These are phyloP conservation scores for Camillea tinctor DNA, from an alignment of 2,329 filamentous ascomycete genomes.

Conservation along the genomic window DNA sequence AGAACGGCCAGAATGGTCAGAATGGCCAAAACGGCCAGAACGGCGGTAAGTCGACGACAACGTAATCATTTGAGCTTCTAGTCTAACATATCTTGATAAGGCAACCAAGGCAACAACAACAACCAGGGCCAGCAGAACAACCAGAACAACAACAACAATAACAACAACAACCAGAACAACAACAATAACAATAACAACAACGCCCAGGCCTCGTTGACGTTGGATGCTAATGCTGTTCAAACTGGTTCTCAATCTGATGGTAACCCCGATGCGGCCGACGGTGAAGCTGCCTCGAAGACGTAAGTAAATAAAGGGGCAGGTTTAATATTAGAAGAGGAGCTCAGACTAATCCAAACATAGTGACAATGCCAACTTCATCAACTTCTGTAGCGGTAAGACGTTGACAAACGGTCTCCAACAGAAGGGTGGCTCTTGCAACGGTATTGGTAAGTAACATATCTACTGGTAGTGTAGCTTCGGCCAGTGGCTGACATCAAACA, in stretches of 20 bases:
- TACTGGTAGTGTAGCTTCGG: neutral
- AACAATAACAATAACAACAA: conserved; percentile 23
- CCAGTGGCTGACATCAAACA: conserved; percentile 29
- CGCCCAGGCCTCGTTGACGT: conserved; percentile 28
- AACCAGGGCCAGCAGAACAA: neutral
- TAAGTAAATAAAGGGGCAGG: conserved; percentile 32
- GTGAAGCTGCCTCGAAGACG: conserved; percentile 53
- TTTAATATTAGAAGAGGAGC: no score
- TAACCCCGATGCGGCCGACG: conserved; percentile 33
- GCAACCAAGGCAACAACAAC: neutral
- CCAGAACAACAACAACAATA: conserved; percentile 19
- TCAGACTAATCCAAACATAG: conserved; percentile 31
- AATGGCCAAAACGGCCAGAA: no score
- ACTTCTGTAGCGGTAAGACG: conserved; percentile 55
- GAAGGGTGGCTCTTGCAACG: conserved; percentile 61
- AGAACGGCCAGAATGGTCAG: no score
- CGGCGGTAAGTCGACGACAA: no score
- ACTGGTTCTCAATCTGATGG: conserved; percentile 43
- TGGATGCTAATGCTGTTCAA: conserved; percentile 47
- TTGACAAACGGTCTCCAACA: conserved; percentile 62
- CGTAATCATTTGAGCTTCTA: no score
- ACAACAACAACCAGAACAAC: conserved; percentile 27
- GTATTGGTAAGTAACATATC: conserved; percentile 47
- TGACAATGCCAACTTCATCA: conserved; percentile 61
- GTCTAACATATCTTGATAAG: no score